Base-by-base conservation (phyloP, 1,284 basidiomycete species). In the Pascua sp. region DNA sequence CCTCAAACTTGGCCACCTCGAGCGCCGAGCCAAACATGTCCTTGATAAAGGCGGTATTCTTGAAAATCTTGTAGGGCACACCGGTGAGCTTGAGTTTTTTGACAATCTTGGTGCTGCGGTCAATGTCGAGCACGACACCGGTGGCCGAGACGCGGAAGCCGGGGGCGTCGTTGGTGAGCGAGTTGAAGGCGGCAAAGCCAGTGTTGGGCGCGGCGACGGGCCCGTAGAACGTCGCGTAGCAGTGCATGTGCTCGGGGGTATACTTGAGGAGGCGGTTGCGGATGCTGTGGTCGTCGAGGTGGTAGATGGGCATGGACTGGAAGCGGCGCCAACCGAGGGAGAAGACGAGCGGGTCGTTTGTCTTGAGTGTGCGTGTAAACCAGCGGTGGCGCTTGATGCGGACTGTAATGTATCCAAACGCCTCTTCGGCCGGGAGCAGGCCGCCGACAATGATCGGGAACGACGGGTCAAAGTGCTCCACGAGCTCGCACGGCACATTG, bases 231-330 rank as follows among this genome's bases (percentile, higher is more conserved):
- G 94, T 95, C 2, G 95, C 95, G 68, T 89, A 91, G 70, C 95
- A 98, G 75, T 98, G 96, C 92, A 96, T 97, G 71, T 99, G 95
- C 77, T 98, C 96, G 0, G 95, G 95, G 0, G 96, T 98, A 75
- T 99, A 99, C 80, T 99, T 98, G 77, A 99, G 88, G 89, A 98
- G 91, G 47, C 96, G 89, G 86, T 98, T 98, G 36, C 96, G 88
- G 65, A 95, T 92, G 4, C 89, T 91, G 69, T 96, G 91, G 74
- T 99, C 95, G 76, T 99, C 96, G 36, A 99, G 81, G 24, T 91
- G 92, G 77, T 98, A 99, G 64, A 98, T 88, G 0, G 95, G 95
- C 32, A 96, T 81, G 0, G 86, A 88, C 77, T 99, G 95, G 81
- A 98, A 99, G 17, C 95, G 83, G 51, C 96, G 81, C 95, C 95